These are phyloP conservation scores for Suhomyces xylopsoci DNA, from an alignment of 805 yeast genomes.

Conservation along the genomic window DNA sequence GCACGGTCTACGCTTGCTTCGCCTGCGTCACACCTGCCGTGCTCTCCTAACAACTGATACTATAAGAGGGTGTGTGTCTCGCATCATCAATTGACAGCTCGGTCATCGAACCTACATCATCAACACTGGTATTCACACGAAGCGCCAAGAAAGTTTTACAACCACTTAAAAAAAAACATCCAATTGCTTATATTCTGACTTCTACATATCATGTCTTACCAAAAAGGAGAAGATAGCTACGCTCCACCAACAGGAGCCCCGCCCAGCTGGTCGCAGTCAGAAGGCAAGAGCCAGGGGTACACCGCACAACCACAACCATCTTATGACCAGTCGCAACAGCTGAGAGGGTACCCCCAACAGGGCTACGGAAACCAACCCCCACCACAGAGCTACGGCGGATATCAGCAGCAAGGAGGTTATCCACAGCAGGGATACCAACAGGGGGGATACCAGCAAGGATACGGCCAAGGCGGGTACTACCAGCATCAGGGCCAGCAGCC, in stretches of 20 bases:
- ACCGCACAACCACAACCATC: slow-evolving; percentile 13
- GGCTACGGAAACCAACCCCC: slow-evolving; percentile 10
- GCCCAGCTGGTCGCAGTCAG: slow-evolving; percentile 20
- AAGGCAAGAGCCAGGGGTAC: slow-evolving; percentile 5
- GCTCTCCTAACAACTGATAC: background rate
- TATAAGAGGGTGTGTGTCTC: background rate
- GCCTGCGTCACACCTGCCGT: background rate
- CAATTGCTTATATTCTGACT: background rate
- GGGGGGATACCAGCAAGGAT: slow-evolving; percentile 24
- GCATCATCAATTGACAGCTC: background rate
- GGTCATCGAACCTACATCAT: background rate
- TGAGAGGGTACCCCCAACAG: slow-evolving; percentile 19
- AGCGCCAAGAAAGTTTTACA: background rate
- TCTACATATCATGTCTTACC: background rate
- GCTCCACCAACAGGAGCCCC: slow-evolving; percentile 29
- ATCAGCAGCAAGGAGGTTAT: slow-evolving; percentile 11
- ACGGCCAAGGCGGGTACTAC: slow-evolving; percentile 20
- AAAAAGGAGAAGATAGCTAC: slow-evolving; percentile 9
- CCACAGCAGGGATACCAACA: slow-evolving; percentile 14
- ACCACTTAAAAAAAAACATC: background rate
- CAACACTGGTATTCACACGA: background rate
- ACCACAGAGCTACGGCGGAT: slow-evolving; percentile 9
- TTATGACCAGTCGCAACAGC: slow-evolving; percentile 11
- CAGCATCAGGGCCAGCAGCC: slow-evolving; percentile 44
- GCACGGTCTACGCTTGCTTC: background rate